These are phyloP conservation scores for Epichloe sibirici DNA, from an alignment of 2,329 filamentous ascomycete genomes.

Conservation along the genomic window DNA sequence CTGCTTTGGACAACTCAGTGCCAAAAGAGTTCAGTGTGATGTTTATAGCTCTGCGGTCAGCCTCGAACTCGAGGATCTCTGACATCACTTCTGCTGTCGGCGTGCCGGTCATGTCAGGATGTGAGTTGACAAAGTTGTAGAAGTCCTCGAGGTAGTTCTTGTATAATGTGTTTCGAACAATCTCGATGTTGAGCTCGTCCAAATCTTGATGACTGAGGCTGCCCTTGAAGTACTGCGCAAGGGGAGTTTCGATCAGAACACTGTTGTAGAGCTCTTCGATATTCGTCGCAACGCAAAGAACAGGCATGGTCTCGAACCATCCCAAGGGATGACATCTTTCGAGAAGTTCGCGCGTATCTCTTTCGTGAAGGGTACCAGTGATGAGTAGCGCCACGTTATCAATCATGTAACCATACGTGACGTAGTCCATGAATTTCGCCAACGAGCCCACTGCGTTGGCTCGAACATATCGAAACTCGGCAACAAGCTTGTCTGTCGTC, in stretches of 20 bases:
- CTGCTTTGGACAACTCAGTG: constrained; percentile 85
- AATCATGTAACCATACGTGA: constrained; percentile 99
- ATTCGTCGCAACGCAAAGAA: constrained; percentile 93
- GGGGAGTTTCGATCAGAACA: constrained; percentile 88
- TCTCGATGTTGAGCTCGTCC: constrained; percentile 98
- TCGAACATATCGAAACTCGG: constrained; percentile 92
- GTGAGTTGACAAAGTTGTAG: constrained; percentile 82
- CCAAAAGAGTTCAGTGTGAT: constrained; percentile 98
- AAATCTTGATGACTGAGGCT: constrained; percentile 92
- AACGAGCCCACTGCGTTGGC: constrained; percentile 87
- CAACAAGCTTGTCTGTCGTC: constrained; percentile 95
- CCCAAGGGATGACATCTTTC: constrained; percentile 94
- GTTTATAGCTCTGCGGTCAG: constrained; percentile 92
- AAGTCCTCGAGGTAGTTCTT: constrained; percentile 99
- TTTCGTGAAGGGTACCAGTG: constrained; percentile 92
- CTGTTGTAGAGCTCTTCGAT: constrained; percentile 99
- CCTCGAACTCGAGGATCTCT: constrained; percentile 92
- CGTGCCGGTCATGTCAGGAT: constrained; percentile 75
- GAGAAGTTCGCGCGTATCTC: constrained; percentile 88
- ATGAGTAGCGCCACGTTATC: constrained; percentile 97
- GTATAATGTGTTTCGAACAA: constrained; percentile 95
- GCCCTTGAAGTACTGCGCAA: constrained; percentile 95
- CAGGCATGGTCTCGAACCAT: constrained; percentile 98
- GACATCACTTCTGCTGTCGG: constrained; percentile 92
- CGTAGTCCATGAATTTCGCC: constrained; percentile 91